Base-by-base conservation (phyloP, 1,139 yeast species). In the Debaryomycetaceae sp. region DNA sequence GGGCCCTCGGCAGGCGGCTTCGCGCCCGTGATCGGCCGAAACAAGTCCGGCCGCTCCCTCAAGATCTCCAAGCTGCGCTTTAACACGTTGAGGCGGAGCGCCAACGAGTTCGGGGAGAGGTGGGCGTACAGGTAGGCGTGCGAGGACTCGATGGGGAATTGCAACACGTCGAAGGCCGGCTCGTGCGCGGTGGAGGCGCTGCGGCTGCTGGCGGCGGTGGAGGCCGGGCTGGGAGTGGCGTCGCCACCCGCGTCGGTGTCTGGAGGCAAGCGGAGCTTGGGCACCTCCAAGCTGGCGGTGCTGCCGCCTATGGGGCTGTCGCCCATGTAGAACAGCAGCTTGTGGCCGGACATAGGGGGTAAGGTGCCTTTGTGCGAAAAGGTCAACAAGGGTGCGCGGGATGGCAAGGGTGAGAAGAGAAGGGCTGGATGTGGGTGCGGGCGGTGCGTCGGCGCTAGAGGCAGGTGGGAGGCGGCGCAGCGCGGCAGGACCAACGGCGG, bases 101-200 rank as follows among this genome's bases (percentile, higher is more conserved):
- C 85, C 36, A 85, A 56, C 2, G 94, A 81, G 46, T 83, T 82
- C 14, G 88, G 91, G 4, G 93, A 80, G 35, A 83, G 61, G 38
- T 83, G 85, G 4, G 93, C 88, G 52, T 84, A 85, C 0, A 94
- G 83, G 48, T 83, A 85, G 2, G 95, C 83, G 49, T 83, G 91
- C 2, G 93, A 74, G 8, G 93, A 82, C 48, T 83, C 91, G 14
- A 79, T 75, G 4, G 94, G 86, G 48, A 82, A 83, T 43, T 65
- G 69, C 20, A 73, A 46, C 18, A 76, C 56, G 29, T 68, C 74
- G 13, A 36, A 34, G 13, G 30, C 9, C 10, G 25, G 11, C 13
- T 12, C 17, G 3, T 10, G 8, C 12, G 16, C n/a, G 10, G 7
- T 8, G 10, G 34, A n/a, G 4, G 17, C 32, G 7, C 21, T 14